These are phyloP conservation scores for Aspergillus ochraceoroseus DNA, from an alignment of 2,329 filamentous ascomycete species.

Conservation along the genomic window DNA sequence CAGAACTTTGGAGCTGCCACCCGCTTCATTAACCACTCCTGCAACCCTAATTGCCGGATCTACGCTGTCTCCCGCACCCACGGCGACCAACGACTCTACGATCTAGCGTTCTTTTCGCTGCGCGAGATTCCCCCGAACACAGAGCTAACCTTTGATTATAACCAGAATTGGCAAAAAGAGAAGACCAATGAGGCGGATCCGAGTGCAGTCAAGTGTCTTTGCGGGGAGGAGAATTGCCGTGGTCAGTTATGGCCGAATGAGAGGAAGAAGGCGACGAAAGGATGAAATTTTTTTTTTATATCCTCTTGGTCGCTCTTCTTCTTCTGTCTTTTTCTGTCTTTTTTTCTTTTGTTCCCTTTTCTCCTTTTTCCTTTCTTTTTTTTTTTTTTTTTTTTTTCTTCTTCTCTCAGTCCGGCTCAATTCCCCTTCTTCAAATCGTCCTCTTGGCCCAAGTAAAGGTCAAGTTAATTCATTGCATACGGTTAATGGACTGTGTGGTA, in stretches of 20 bases:
- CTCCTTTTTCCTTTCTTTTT: neutral
- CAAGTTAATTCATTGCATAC: no score
- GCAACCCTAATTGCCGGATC: slow-evolving; percentile 46
- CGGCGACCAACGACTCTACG: slow-evolving; percentile 41
- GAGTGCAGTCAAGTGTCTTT: slow-evolving; percentile 41
- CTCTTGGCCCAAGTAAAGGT: no score
- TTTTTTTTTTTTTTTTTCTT: slow-evolving; percentile 1
- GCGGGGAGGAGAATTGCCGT: slow-evolving; percentile 43
- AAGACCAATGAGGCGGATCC: slow-evolving; percentile 31
- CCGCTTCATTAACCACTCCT: slow-evolving; percentile 49
- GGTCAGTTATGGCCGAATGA: slow-evolving; percentile 43
- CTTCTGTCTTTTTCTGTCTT: neutral
- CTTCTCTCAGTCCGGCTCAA: no score
- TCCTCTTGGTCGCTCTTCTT: neutral
- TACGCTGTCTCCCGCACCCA: slow-evolving; percentile 42
- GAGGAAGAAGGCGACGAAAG: slow-evolving; percentile 28
- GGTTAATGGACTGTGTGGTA: no score
- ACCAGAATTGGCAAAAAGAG: slow-evolving; percentile 33
- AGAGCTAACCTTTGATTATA: slow-evolving; percentile 49
- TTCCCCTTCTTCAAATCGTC: no score
- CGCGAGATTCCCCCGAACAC: slow-evolving; percentile 39
- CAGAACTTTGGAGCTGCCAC: slow-evolving; percentile 41
- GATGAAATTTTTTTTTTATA: neutral
- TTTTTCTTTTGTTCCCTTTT: no score
- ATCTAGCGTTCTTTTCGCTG: slow-evolving; percentile 47